Evolutionary conservation across 441 rosid species (phyloP), one percentile per base, ranked within the genome.

Genomic region (Melastoma candidum): DNA sequence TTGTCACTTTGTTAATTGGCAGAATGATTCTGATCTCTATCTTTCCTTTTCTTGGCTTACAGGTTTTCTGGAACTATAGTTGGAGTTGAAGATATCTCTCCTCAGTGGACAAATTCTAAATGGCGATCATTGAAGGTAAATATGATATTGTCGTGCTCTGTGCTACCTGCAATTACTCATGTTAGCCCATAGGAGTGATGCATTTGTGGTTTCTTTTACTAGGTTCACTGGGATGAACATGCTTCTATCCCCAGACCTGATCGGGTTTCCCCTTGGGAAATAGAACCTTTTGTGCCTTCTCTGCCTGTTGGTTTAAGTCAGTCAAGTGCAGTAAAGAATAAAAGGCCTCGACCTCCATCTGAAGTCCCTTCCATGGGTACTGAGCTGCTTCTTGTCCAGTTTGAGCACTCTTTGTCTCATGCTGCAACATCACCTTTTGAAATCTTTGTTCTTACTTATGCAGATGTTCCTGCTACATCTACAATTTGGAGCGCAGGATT

Each of bases 171-270:
- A 2, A 36, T 4, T 4, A 36, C 8, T 36, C 7, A 4, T 36
- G 6, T 6, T 6, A 9, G 41, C 8, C 6, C 6, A 3, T 29
- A 29, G 7, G 41, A 36, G 1, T 3, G 8, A 22, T 56, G 63
- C 32, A 9, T 44, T 55, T 14, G 29, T 54, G 64, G 68, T 44
- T 27, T n/a, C 55, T 14, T 63, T 47, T 26, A 44, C 11, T 64
- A 93, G 98, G 63, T 87, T 57, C 96, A 85, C 71, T 92, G 96
- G 98, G 96, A 92, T 68, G 98, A 87, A 69, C 73, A 83, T 55
- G 78, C 89, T 62, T 57, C 76, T 1, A 69, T 78, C 60, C 79
- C 66, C 54, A 80, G 98, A 73, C 98, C 95, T 54, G 80, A 85
- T 26, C 80, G 80, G 71, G 95, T 90, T 68, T 90, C 98, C 46